These are phyloP conservation scores for Suillus ampliporus DNA, from an alignment of 768 basidiomycete genomes.

Conservation along the genomic window DNA sequence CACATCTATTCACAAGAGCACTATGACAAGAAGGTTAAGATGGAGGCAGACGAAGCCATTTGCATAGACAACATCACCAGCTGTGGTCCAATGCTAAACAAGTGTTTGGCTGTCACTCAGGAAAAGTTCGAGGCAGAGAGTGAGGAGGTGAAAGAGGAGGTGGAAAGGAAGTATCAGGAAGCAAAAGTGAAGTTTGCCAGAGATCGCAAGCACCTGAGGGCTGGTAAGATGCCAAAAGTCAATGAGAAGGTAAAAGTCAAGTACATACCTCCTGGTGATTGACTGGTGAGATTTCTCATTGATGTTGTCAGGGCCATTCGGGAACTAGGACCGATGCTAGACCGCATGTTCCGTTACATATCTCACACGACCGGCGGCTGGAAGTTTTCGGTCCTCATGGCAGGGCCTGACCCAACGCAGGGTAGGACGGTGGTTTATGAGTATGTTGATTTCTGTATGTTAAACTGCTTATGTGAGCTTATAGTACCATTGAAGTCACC, in stretches of 20 bases:
- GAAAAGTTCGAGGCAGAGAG: background rate
- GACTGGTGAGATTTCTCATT: background rate
- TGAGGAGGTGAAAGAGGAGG: background rate
- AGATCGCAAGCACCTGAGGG: background rate
- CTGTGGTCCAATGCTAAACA: background rate
- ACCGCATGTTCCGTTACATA: background rate
- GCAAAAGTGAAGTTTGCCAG: background rate
- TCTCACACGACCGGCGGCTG: background rate
- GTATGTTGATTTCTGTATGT: background rate
- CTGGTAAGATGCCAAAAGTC: background rate
- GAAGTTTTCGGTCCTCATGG: constrained; percentile 1
- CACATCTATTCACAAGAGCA: background rate
- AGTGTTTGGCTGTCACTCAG: background rate
- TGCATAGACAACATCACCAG: background rate
- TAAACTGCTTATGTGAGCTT: background rate
- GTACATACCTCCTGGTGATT: background rate
- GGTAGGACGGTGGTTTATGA: background rate
- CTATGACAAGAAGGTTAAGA: background rate
- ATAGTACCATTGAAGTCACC: background rate
- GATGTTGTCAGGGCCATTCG: background rate
- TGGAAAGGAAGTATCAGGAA: background rate
- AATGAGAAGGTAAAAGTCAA: background rate
- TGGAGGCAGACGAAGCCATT: background rate
- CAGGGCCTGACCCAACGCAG: background rate
- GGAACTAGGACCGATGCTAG: background rate